Evolutionary conservation across 2,329 filamentous ascomycete species (phyloP).

Genomic region (Alternaria rosae): DNA sequence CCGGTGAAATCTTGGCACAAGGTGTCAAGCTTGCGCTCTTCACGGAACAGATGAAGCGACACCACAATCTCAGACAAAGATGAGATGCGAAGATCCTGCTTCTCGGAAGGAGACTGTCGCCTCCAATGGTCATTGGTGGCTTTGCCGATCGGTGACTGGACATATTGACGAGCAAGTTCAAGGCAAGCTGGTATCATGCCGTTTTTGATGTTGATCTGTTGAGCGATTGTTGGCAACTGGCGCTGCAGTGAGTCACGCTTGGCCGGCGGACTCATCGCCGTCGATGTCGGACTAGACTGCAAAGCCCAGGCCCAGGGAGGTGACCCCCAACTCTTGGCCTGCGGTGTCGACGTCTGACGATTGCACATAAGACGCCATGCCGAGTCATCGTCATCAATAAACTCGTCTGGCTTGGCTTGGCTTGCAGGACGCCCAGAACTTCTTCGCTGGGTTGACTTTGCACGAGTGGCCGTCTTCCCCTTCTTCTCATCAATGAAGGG

Average conservation of each 20-base stretch:
- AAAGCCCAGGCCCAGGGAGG: constrained; percentile 47
- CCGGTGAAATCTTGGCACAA: constrained; percentile 59
- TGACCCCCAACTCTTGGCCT: constrained; percentile 42
- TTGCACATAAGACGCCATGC: constrained; percentile 47
- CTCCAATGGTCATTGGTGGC: constrained; percentile 59
- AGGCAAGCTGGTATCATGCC: constrained; percentile 36
- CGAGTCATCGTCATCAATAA: constrained; percentile 33
- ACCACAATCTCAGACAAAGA: constrained; percentile 73
- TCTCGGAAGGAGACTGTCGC: constrained; percentile 58
- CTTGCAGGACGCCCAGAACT: constrained; percentile 32
- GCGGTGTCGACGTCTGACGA: constrained; percentile 33
- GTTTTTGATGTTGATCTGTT: constrained; percentile 41
- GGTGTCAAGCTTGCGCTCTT: constrained; percentile 85
- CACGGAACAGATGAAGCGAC: constrained; percentile 82
- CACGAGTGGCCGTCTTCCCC: constrained; percentile 25
- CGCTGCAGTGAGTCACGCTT: constrained; percentile 25
- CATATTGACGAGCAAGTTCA: constrained; percentile 46
- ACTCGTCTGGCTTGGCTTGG: constrained; percentile 34
- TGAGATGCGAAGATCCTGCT: constrained; percentile 54
- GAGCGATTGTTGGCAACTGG: constrained; percentile 23
- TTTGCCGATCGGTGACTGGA: constrained; percentile 45
- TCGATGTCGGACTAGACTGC: constrained; percentile 32
- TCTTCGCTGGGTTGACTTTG: constrained; percentile 31
- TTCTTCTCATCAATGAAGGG: constrained; percentile 44
- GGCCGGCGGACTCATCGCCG: constrained; percentile 33